phyloP scores from a whole-genome alignment of 108 stramenopile genomes.

The Cyclostephanos tholiformis region DNA sequence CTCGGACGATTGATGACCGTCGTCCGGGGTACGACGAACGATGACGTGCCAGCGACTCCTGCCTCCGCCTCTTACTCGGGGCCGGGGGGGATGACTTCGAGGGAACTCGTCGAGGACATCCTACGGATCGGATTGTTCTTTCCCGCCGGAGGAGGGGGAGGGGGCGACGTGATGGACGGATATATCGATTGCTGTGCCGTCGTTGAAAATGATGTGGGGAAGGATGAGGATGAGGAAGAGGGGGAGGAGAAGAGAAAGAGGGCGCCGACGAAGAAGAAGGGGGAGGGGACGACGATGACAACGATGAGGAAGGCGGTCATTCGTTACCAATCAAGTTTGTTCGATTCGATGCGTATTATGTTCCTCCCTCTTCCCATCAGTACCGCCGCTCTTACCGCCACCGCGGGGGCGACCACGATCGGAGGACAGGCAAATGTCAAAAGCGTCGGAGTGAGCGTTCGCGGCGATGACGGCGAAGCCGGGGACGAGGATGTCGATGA shows the following conservation, averaged over 20 bases:
- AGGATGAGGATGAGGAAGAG: background rate
- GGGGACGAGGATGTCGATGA: background rate
- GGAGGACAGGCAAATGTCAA: too few relatives aligned
- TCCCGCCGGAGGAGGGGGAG: background rate
- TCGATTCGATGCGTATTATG: constrained; percentile 7
- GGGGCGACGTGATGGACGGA: constrained; percentile 55
- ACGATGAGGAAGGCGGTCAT: background rate
- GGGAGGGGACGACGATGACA: background rate
- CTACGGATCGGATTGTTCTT: constrained; percentile 58
- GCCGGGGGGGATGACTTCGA: background rate
- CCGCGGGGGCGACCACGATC: background rate
- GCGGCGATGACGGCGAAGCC: background rate
- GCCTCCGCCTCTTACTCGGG: too few relatives aligned
- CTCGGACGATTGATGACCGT: constrained; percentile 32
- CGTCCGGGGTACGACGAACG: too few relatives aligned
- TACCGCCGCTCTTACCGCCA: background rate
- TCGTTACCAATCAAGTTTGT: constrained; percentile 25
- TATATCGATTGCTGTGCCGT: constrained; percentile 41
- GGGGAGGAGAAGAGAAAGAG: background rate
- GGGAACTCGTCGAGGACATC: constrained; percentile 34
- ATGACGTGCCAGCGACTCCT: too few relatives aligned
- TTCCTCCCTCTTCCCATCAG: background rate
- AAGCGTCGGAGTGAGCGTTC: background rate
- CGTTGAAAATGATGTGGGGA: background rate
- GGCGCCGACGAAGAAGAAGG: background rate